These are phyloP conservation scores for Suillus ampliporus DNA, from an alignment of 768 basidiomycete genomes.

Conservation along the genomic window DNA sequence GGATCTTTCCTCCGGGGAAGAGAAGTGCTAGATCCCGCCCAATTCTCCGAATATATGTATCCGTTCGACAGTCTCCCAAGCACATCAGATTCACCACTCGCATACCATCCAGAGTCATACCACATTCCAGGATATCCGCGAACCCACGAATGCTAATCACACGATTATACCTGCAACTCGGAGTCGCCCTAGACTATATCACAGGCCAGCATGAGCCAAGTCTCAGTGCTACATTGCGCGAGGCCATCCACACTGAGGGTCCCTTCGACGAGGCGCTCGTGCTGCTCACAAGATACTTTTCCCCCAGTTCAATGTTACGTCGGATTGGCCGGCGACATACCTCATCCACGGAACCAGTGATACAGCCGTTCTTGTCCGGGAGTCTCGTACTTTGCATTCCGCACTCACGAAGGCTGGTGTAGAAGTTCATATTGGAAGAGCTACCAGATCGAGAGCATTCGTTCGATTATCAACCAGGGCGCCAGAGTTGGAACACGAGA, in stretches of 20 bases:
- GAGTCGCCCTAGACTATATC: constrained; percentile 61
- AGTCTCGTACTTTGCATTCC: constrained; percentile 44
- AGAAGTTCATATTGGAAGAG: constrained; percentile 38
- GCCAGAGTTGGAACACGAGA: constrained; percentile 43
- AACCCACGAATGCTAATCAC: constrained; percentile 66
- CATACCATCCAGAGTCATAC: constrained; percentile 50
- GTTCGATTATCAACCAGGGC: constrained; percentile 55
- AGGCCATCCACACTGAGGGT: constrained; percentile 20
- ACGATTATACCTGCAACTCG: constrained; percentile 64
- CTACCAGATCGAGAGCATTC: constrained; percentile 56
- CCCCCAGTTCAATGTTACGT: constrained; percentile 48
- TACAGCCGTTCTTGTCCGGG: constrained; percentile 48
- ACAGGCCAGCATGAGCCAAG: constrained; percentile 51
- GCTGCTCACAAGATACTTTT: constrained; percentile 44
- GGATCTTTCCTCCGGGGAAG: constrained; percentile 58
- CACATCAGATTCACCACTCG: constrained; percentile 49
- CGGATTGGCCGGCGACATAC: constrained; percentile 51
- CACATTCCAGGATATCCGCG: constrained; percentile 60
- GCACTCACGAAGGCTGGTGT: constrained; percentile 45
- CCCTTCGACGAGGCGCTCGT: constrained; percentile 21
- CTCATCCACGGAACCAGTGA: constrained; percentile 56
- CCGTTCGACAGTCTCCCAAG: constrained; percentile 38
- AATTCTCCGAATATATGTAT: constrained; percentile 53
- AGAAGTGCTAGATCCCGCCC: constrained; percentile 55
- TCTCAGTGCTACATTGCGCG: constrained; percentile 50